Percentiles rank a stretch among this genome's conserved stretches.
Conservation (phyloP, 2,329 filamentous ascomycete genomes). For the Curvularia spicifera region DNA sequence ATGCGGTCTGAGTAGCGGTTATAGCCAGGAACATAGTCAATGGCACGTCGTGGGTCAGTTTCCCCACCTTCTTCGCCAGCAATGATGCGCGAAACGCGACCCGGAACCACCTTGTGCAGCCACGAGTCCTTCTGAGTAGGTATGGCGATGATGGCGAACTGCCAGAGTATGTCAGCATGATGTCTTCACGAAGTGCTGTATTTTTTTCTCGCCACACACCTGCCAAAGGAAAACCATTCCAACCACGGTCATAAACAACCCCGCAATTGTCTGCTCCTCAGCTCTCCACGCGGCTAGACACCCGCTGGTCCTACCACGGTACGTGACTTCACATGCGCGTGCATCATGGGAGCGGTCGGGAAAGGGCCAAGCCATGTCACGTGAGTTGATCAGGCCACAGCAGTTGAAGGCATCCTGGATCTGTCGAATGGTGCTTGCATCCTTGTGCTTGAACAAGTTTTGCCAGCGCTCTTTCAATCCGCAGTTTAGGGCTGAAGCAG, state of each 20-base stretch:
- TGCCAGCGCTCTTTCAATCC: slow-evolving; percentile 64
- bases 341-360: slow-evolving; percentile 42
- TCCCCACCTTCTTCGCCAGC: slow-evolving; percentile 38
- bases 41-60: slow-evolving; percentile 30
- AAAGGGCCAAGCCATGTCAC: slow-evolving; percentile 70
- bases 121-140: slow-evolving; percentile 42
- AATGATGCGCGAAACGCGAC: slow-evolving; percentile 42
- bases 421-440: slow-evolving; percentile 58
- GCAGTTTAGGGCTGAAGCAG: slow-evolving; percentile 56
- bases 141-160: slow-evolving; percentile 42
- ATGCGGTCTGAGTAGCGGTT: slow-evolving; percentile 40
- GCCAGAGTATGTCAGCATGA: slow-evolving; percentile 1
- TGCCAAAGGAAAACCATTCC: slow-evolving; percentile 45
- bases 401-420: slow-evolving; percentile 72
- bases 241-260: slow-evolving; percentile 61
- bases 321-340: slow-evolving; percentile 56
- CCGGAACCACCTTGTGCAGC: slow-evolving; percentile 41
- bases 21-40: slow-evolving; percentile 41
- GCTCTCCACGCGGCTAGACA: slow-evolving; percentile 65
- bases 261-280: slow-evolving; percentile 61
- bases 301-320: slow-evolving; percentile 50
- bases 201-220: slow-evolving; percentile 22
- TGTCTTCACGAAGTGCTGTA: not conserved
- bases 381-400: slow-evolving; percentile 66
- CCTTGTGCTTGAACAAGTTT: slow-evolving; percentile 59